A percentile compares a stretch with the other conserved stretches of the same genome.
phyloP scores from a whole-genome alignment of 2,329 filamentous ascomycete genomes.

The Gremmenia infestans region DNA sequence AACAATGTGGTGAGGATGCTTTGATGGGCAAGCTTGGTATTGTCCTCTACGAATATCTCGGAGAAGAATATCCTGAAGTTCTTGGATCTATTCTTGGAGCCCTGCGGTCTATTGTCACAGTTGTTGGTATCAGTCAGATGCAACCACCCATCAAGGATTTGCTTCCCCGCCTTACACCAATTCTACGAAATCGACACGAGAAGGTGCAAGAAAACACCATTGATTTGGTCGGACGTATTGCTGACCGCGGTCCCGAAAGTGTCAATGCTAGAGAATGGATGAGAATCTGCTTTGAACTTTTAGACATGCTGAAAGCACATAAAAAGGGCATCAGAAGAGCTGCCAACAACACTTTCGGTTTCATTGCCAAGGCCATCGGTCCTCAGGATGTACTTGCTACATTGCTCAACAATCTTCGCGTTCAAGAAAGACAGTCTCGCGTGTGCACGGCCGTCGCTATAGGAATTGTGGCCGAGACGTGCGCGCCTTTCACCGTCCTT shows the following conservation, averaged over 20 bases:
- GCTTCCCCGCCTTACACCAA: conserved; percentile 91
- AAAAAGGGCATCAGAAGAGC: conserved; percentile 98
- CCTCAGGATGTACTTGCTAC: conserved; percentile 96
- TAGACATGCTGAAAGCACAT: conserved; percentile 99
- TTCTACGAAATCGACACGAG: conserved; percentile 94
- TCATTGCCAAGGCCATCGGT: conserved; percentile 98
- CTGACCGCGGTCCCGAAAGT: conserved; percentile 91
- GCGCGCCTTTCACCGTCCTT: conserved; percentile 96
- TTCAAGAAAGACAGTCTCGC: conserved; percentile 95
- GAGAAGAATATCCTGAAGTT: conserved; percentile 97
- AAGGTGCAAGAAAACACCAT: conserved; percentile 99
- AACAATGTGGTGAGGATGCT: conserved; percentile 93
- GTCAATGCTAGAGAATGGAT: conserved; percentile 99
- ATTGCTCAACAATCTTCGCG: conserved; percentile 90
- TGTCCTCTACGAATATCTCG: conserved; percentile 95
- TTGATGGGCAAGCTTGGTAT: conserved; percentile 93
- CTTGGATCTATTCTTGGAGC: conserved; percentile 94
- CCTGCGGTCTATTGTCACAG: conserved; percentile 91
- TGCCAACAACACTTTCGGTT: conserved; percentile 99
- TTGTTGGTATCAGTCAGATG: conserved; percentile 97
- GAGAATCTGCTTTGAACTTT: conserved; percentile 97
- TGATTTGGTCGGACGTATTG: conserved; percentile 94
- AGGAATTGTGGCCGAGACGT: conserved; percentile 97
- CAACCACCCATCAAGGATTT: conserved; percentile 96
- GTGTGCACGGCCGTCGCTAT: conserved; percentile 98